Evolutionary conservation across 1,139 yeast genomes (phyloP).

Genomic region (Saccharomycopsis hybrid): DNA sequence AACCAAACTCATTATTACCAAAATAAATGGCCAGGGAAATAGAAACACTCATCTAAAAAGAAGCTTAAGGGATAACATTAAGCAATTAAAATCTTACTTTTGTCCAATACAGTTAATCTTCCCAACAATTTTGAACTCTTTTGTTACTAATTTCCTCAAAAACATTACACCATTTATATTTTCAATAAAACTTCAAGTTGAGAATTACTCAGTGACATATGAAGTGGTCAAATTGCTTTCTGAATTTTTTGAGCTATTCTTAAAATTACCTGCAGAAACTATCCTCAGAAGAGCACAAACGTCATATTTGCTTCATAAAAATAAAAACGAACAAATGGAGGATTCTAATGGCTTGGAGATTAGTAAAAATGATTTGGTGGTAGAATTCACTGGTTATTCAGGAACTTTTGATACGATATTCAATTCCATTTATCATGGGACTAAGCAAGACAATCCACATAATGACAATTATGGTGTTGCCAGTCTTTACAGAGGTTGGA

Average conservation of each 20-base stretch:
- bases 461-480: conserved; percentile 37
- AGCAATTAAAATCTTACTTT: conserved; percentile 36
- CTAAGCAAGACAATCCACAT: conserved; percentile 32
- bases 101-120: conserved; percentile 47
- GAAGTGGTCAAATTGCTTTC: conserved; percentile 47
- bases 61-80: conserved; percentile 17
- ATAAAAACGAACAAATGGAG: conserved; percentile 24
- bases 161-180: conserved; percentile 70
- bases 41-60: conserved; percentile 9
- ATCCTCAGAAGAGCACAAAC: conserved; percentile 79
- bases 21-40: conserved; percentile 24
- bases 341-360: conserved; percentile 28
- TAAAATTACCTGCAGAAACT: conserved; percentile 84
- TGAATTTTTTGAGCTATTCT: conserved; percentile 58
- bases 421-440: conserved; percentile 36
- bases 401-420: conserved; percentile 48
- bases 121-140: conserved; percentile 59
- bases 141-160: conserved; percentile 55
- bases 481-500: conserved; percentile 83
- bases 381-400: conserved; percentile 45
- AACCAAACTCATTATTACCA: conserved; percentile 67
- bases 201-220: conserved; percentile 53
- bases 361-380: conserved; percentile 39
- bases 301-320: conserved; percentile 41
- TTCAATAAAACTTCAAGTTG: conserved; percentile 60